Conservation (phyloP, 306 rosid species). For the Abrus pulchellus region DNA sequence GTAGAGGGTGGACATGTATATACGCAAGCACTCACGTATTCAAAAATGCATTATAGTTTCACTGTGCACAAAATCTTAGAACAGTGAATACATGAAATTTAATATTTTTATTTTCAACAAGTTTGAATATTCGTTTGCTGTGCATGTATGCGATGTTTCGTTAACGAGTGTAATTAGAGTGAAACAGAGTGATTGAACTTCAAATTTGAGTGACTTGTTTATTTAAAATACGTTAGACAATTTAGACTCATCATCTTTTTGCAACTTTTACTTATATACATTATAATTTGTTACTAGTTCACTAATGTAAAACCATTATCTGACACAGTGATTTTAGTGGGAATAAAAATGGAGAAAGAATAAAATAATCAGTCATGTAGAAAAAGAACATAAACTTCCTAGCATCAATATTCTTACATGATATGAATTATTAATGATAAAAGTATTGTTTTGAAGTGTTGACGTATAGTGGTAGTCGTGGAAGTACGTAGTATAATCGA, state of each 20-base stretch:
- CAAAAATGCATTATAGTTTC: neutral
- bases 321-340: too few species aligned
- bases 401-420: neutral
- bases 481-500: neutral
- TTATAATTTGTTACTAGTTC: too few species aligned
- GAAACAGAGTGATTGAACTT: too few species aligned
- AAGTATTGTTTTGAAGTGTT: neutral
- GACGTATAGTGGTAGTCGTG: neutral
- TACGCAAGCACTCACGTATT: neutral
- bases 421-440: neutral
- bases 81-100: neutral
- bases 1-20: neutral
- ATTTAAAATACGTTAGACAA: too few species aligned
- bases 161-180: neutral
- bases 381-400: neutral
- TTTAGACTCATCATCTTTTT: too few species aligned
- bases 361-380: neutral
- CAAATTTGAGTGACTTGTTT: too few species aligned
- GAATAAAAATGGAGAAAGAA: neutral
- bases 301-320: too few species aligned
- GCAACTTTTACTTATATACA: too few species aligned
- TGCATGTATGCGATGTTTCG: neutral
- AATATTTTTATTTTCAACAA: slow-evolving; percentile 1
- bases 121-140: neutral
- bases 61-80: neutral